These are phyloP conservation scores for Astrothelium macrocarpum DNA, from an alignment of 495 filamentous ascomycete genomes.

Conservation along the genomic window DNA sequence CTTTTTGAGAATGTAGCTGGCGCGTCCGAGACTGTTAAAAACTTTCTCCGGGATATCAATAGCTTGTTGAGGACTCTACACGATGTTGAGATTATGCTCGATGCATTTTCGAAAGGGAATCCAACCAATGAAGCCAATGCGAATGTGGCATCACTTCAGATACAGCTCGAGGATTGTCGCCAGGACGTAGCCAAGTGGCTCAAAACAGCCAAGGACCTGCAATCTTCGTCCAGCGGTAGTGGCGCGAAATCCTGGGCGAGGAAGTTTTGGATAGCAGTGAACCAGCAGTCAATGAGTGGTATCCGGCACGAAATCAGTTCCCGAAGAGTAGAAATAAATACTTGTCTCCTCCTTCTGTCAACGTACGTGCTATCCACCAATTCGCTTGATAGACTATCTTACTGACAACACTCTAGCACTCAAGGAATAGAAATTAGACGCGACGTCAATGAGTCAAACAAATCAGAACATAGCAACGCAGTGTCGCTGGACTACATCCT, in stretches of 20 bases:
- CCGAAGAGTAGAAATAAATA: background rate
- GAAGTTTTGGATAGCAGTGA: background rate
- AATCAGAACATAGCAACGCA: background rate
- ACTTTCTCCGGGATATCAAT: background rate
- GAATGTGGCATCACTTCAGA: background rate
- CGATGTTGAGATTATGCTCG: background rate
- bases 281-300: background rate
- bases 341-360: background rate
- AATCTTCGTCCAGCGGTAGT: background rate
- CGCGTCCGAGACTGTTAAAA: background rate
- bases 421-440: background rate
- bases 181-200: background rate
- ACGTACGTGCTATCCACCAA: background rate
- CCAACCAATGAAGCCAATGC: background rate
- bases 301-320: background rate
- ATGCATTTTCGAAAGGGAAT: background rate
- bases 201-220: background rate
- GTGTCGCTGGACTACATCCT: background rate
- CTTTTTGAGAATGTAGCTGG: background rate
- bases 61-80: background rate
- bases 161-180: background rate
- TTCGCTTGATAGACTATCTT: background rate
- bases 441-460: background rate
- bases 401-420: background rate
- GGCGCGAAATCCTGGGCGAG: background rate